A percentile compares a stretch with the other conserved stretches of the same genome.
phyloP scores from a whole-genome alignment of 805 yeast species.

The Saturnispora bothae region DNA sequence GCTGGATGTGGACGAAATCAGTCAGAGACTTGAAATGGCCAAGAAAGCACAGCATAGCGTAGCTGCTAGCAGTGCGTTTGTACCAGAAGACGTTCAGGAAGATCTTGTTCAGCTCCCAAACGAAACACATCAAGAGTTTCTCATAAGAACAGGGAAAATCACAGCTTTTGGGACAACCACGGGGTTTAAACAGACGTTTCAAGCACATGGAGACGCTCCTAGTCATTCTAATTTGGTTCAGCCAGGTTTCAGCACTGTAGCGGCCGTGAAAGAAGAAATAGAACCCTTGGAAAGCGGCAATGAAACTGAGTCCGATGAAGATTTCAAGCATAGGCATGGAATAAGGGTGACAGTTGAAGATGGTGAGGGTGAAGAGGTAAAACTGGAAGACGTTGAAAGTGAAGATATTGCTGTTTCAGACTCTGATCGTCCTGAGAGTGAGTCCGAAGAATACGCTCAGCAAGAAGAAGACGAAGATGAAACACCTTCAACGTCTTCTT shows the following conservation, averaged over 20 bases:
- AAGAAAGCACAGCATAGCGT: constrained; percentile 8
- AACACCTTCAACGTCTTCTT: no score
- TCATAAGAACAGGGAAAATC: constrained; percentile 81
- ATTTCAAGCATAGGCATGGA: constrained; percentile 2
- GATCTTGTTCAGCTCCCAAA: constrained; percentile 34
- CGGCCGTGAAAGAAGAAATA: constrained; percentile 5
- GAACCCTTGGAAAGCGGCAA: constrained; percentile 2
- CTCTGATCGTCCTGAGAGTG: no score
- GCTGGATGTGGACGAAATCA: constrained; percentile 56
- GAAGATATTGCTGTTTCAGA: no score
- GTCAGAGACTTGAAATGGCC: constrained; percentile 27
- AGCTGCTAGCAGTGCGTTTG: neutral
- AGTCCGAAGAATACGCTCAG: no score
- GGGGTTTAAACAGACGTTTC: constrained; percentile 38
- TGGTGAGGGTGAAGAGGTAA: constrained; percentile 14
- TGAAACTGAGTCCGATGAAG: constrained; percentile 9
- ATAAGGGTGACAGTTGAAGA: constrained; percentile 14
- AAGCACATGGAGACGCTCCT: constrained; percentile 17
- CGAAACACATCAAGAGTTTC: constrained; percentile 72
- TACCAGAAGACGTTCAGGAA: constrained; percentile 7
- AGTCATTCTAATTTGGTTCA: constrained; percentile 36
- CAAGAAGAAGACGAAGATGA: constrained; percentile 16
- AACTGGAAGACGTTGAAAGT: constrained; percentile 8
- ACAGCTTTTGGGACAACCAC: constrained; percentile 81
- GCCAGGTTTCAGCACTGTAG: constrained; percentile 34